Evolutionary conservation across 2,329 filamentous ascomycete species (phyloP).

Genomic region (Monilinia fructicola): DNA sequence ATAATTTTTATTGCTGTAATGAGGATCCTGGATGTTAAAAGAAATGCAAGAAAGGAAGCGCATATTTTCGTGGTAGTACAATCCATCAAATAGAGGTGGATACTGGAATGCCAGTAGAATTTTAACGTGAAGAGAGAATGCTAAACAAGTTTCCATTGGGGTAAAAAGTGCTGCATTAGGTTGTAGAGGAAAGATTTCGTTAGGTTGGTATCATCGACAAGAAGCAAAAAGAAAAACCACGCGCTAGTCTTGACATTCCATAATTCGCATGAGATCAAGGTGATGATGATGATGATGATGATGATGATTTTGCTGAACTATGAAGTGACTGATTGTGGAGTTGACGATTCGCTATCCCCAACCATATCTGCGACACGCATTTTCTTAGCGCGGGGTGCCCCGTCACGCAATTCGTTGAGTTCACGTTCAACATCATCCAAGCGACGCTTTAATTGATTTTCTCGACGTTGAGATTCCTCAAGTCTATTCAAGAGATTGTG

Average conservation of each 20-base stretch:
- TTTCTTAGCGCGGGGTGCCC: slow-evolving; percentile 53
- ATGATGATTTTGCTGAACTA: slow-evolving; percentile 26
- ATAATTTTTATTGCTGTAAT: slow-evolving; percentile 16
- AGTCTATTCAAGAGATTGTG: slow-evolving; percentile 60
- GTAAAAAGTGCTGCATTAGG: slow-evolving; percentile 6
- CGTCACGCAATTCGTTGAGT: slow-evolving; percentile 45
- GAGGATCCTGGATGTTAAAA: slow-evolving; percentile 11
- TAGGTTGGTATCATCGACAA: slow-evolving; percentile 33
- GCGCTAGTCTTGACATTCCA: slow-evolving; percentile 22
- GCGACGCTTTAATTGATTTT: slow-evolving; percentile 78
- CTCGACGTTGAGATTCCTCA: slow-evolving; percentile 74
- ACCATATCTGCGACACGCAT: slow-evolving; percentile 54
- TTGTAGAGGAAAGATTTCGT: slow-evolving; percentile 27
- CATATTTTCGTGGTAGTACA: slow-evolving; percentile 22
- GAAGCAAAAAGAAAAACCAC: slow-evolving; percentile 24
- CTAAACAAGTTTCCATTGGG: slow-evolving; percentile 5
- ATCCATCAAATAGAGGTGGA: slow-evolving; percentile 13
- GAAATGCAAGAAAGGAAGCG: slow-evolving; percentile 21
- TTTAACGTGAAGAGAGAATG: slow-evolving; percentile 12
- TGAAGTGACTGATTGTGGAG: slow-evolving; percentile 36
- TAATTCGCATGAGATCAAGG: slow-evolving; percentile 16
- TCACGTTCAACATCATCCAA: slow-evolving; percentile 73
- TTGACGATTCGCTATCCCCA: slow-evolving; percentile 40
- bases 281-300: slow-evolving; percentile 13
- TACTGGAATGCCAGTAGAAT: slow-evolving; percentile 8